Evolutionary conservation across 495 filamentous ascomycete species (phyloP).

Genomic region (Talaromyces thailandensis): DNA sequence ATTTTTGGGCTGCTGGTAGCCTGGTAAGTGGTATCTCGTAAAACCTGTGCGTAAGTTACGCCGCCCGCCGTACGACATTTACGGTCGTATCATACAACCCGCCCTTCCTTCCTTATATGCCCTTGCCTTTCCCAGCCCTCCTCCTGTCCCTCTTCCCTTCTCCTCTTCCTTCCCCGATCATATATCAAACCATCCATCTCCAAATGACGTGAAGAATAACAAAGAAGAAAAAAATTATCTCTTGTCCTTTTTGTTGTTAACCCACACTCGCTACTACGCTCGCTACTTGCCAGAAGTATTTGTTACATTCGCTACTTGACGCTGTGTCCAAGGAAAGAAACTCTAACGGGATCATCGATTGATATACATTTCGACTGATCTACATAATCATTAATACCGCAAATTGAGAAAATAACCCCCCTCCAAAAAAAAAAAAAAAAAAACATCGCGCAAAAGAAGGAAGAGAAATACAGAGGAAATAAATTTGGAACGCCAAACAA

Average conservation of each 20-base stretch:
- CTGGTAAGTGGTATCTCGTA: too few species aligned
- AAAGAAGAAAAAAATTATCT: neutral
- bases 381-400: slow-evolving; percentile 1
- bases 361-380: slow-evolving; percentile 1
- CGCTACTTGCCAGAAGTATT: slow-evolving; percentile 32
- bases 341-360: neutral
- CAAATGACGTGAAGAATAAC: slow-evolving; percentile 10
- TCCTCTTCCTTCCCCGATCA: slow-evolving; percentile 13
- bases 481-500: neutral
- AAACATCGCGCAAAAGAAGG: slow-evolving; percentile 6
- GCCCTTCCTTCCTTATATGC: neutral
- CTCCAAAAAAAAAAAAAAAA: slow-evolving; percentile 6
- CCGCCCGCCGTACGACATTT: neutral
- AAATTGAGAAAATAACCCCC: slow-evolving; percentile 7
- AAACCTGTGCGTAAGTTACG: neutral
- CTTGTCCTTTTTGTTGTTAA: slow-evolving; percentile 19
- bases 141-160: slow-evolving; percentile 18
- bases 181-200: slow-evolving; percentile 9
- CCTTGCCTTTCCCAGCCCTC: slow-evolving; percentile 6
- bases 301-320: slow-evolving; percentile 37
- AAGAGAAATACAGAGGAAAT: slow-evolving; percentile 7
- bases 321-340: neutral
- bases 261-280: slow-evolving; percentile 37
- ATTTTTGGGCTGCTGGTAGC: neutral
- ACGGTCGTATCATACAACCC: neutral